Conservation (phyloP, 1,284 basidiomycete species). For the Chondrostereum purpureum region DNA sequence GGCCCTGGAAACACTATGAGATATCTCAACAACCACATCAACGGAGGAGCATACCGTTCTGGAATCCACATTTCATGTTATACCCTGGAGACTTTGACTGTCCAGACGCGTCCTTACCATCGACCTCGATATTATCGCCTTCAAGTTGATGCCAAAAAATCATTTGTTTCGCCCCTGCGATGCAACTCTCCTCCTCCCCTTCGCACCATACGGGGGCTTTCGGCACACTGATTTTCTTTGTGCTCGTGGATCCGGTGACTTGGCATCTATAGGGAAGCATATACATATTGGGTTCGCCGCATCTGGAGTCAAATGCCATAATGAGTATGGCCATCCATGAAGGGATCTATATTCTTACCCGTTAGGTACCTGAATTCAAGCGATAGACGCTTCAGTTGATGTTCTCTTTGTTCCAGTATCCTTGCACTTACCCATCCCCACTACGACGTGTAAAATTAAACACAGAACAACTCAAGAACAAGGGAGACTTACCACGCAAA, state of each 20-base stretch:
- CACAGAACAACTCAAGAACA: no score
- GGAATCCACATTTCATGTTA: constrained; percentile 28
- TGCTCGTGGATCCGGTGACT: constrained; percentile 10
- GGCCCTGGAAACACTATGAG: constrained; percentile 15
- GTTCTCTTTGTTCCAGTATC: no score
- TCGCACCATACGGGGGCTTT: constrained; percentile 13
- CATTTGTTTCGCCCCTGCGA: constrained; percentile 27
- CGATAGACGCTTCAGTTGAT: no score
- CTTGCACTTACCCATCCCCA: no score
- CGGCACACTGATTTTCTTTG: constrained; percentile 6
- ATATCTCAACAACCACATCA: background rate
- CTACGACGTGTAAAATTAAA: no score
- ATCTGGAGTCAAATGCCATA: constrained; percentile 16
- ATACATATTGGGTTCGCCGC: constrained; percentile 15
- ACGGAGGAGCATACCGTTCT: constrained; percentile 20
- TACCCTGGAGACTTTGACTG: constrained; percentile 26
- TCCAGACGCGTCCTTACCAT: constrained; percentile 23
- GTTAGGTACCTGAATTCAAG: no score
- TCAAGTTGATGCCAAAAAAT: constrained; percentile 26
- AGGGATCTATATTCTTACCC: no score
- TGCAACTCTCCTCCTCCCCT: constrained; percentile 19
- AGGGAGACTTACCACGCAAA: background rate
- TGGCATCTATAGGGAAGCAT: constrained; percentile 11
- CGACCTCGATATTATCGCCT: constrained; percentile 27
- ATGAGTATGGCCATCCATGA: constrained; percentile 38